phyloP scores from a whole-genome alignment of 495 filamentous ascomycete genomes.

The Lentithecium fluviatile region DNA sequence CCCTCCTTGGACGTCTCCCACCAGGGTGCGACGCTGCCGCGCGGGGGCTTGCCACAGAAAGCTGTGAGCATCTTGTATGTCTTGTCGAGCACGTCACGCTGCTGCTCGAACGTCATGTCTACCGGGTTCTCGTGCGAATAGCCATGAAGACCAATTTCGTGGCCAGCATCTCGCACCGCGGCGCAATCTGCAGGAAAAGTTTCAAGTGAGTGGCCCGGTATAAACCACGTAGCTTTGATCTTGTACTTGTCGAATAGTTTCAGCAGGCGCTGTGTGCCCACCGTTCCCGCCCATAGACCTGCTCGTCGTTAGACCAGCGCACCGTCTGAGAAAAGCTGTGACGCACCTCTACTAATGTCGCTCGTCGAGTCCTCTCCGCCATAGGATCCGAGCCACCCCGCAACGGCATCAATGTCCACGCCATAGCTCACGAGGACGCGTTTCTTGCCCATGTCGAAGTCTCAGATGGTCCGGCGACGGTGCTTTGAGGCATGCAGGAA shows the following conservation, averaged over 20 bases:
- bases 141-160: slow-evolving; percentile 66
- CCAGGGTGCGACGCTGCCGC: slow-evolving; percentile 60
- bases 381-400: slow-evolving; percentile 71
- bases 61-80: slow-evolving; percentile 69
- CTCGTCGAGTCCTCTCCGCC: slow-evolving; percentile 68
- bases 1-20: slow-evolving; percentile 55
- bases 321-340: neutral
- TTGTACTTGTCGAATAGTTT: slow-evolving; percentile 76
- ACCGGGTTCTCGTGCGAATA: slow-evolving; percentile 75
- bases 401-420: slow-evolving; percentile 68
- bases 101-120: slow-evolving; percentile 71
- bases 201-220: slow-evolving; percentile 76
- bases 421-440: slow-evolving; percentile 56
- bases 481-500: slow-evolving; percentile 2
- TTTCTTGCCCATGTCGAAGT: slow-evolving; percentile 57
- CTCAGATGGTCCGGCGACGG: neutral
- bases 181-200: slow-evolving; percentile 75
- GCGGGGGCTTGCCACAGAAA: slow-evolving; percentile 69
- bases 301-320: slow-evolving; percentile 15
- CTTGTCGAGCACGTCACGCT: slow-evolving; percentile 72
- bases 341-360: slow-evolving; percentile 63
- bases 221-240: slow-evolving; percentile 83
- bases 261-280: slow-evolving; percentile 68
- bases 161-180: slow-evolving; percentile 69
- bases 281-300: slow-evolving; percentile 71